Evolutionary conservation across 306 rosid genomes (phyloP).

Genomic region (Vigna radiata): DNA sequence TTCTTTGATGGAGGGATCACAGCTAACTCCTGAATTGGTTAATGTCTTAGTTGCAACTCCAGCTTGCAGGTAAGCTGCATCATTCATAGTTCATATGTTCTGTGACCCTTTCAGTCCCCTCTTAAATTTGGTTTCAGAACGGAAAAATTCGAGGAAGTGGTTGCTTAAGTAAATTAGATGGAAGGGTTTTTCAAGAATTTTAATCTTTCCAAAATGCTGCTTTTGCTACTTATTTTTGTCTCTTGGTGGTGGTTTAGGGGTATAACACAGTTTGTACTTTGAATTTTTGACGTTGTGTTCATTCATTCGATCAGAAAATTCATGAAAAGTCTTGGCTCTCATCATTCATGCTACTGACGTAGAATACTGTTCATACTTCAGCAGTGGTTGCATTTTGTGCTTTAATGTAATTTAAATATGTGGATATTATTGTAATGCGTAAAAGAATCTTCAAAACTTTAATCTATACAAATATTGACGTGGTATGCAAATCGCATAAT

Average conservation of each 20-base stretch:
- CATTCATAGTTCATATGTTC: constrained; percentile 18
- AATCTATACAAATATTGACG: background rate
- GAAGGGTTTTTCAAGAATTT: background rate
- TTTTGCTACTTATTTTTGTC: background rate
- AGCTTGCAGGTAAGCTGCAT: constrained; percentile 83
- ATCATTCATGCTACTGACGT: constrained; percentile 24
- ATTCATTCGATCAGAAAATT: constrained; percentile 25
- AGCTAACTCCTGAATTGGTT: constrained; percentile 70
- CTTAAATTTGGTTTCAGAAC: constrained; percentile 14
- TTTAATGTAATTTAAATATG: constrained; percentile 2
- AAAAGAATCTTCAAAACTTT: background rate
- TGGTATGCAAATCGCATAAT: background rate
- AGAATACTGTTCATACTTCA: constrained; percentile 15
- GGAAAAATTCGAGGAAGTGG: constrained; percentile 22
- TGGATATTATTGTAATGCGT: background rate
- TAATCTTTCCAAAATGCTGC: constrained; percentile 15
- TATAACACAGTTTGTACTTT: background rate
- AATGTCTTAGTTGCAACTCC: constrained; percentile 78
- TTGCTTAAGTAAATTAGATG: constrained; percentile 18
- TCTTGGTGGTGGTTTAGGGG: background rate
- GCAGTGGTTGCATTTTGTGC: constrained; percentile 25
- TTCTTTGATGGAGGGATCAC: constrained; percentile 80
- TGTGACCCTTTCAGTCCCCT: background rate
- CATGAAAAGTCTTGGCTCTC: constrained; percentile 26
- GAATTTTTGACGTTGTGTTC: constrained; percentile 14